A percentile compares a stretch with the other conserved stretches of the same genome.
Conservation (phyloP, 176 grass and related monocot genomes). For the Avena atlantica region DNA sequence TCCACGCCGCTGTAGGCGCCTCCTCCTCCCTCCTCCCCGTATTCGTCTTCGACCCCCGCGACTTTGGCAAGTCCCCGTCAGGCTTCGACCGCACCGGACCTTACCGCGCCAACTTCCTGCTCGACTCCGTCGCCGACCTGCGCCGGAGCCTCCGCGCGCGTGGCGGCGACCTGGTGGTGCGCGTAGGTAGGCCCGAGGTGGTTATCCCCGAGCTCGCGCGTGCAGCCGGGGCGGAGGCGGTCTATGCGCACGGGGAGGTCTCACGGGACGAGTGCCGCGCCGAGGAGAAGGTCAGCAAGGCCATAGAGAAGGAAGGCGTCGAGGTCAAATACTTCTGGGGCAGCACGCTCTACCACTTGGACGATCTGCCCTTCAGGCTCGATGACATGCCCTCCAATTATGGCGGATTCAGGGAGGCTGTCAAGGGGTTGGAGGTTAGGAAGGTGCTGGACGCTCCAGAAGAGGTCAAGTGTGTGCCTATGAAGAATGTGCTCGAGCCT, state of each 20-base stretch:
- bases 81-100: constrained; percentile 77
- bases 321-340: constrained; percentile 98
- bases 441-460: constrained; percentile 66
- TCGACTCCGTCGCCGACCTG: constrained; percentile 88
- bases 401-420: constrained; percentile 76
- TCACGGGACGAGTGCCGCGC: constrained; percentile 74
- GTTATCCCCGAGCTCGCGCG: constrained; percentile 81
- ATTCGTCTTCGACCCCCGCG: constrained; percentile 80
- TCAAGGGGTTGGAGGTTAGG: constrained; percentile 68
- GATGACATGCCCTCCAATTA: constrained; percentile 77
- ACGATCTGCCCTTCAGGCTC: constrained; percentile 79
- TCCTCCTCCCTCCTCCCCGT: constrained; percentile 81
- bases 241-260: constrained; percentile 89
- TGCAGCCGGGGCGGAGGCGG: constrained; percentile 60
- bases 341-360: constrained; percentile 88
- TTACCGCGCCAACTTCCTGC: constrained; percentile 74
- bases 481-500: constrained; percentile 76
- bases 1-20: constrained; percentile 50
- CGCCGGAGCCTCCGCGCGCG: constrained; percentile 64
- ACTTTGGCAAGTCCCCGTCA: constrained; percentile 67
- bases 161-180: constrained; percentile 81
- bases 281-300: constrained; percentile 77
- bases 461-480: constrained; percentile 80
- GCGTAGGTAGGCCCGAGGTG: constrained; percentile 80
- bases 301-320: constrained; percentile 82